Evolutionary conservation across 176 grass and related monocot genomes (phyloP), one percentile per base, ranked within the genome.

Genomic region (Raddia distichophylla): DNA sequence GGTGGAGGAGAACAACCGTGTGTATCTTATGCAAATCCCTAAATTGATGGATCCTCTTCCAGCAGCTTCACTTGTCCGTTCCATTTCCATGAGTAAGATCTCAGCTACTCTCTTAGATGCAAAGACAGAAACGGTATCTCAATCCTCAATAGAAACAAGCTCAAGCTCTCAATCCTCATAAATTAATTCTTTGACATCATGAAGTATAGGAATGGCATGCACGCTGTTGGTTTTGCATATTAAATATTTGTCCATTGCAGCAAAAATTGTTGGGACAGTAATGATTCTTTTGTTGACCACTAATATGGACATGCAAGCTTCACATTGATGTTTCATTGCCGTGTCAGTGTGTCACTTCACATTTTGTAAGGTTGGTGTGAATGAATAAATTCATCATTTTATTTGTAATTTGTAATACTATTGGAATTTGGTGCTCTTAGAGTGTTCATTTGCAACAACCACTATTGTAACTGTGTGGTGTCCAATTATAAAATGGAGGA

Each of bases 11-110:
- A 93, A 93, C 32, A 80, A 83, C 35, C 88, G 91, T 17, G 15
- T 83, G 70, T 82, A 90, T 61, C 86, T 91, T 72, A 80, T 91
- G 72, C 78, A 87, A 34, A 37, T 85, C 40, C 91, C 87, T n/a
- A 86, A 65, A 49, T 52, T 55, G 3, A 37, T 93, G 62, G 59
- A 77, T 68, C 76, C 73, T 69, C 20, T 82, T 10, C 87, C 87
- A 50, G 73, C 84, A 78, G 91, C 91, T 73, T 85, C 72, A 5
- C 87, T 90, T 34, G 91, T 90, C 60, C 82, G 87, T 47, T 8
- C 84, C 35, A 82, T 77, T 18, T 84, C 87, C 20, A 22, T 84
- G 20, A 73, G 73, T 51, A 79, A 86, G 60, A 71, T 86, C 51
- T 73, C 86, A 14, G 79, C 86, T 18, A 32, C 73, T 11, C 86